Base-by-base conservation (phyloP, 2,329 filamentous ascomycete species). In the Samsoniella hepiali region DNA sequence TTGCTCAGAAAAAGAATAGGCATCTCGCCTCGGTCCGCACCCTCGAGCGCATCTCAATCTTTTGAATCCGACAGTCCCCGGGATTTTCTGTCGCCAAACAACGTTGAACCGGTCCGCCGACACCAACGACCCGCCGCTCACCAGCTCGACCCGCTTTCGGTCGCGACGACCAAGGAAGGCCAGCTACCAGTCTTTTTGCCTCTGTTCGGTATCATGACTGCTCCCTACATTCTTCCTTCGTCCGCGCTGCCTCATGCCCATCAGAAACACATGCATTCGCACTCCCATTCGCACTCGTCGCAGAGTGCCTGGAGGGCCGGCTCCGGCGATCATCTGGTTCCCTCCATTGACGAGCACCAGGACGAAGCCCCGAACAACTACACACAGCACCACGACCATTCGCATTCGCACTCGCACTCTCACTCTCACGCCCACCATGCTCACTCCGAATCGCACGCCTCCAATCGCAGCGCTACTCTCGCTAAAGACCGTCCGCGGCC, bases 221-320 rank as follows among this genome's bases (percentile, higher is more conserved):
- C 82, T 44, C 80, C 83, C 29, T 86, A 84, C 70, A 76, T 79
- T 58, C 72, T 86, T 62, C 83, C 83, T n/a, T 78, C 81, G 42
- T 77, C 82, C 42, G 76, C 81, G 45, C 72, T 83, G 53, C 78
- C 80, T 59, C 81, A 81, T 67, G 78, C 77, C 63, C 78, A 82
- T 67, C 75, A 79, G 61, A 77, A 77, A 56, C 72, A 77, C 64
- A 72, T 76, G 53, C 76, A 80, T 67, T 72, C 76, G 7, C 78
- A 78, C 58, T 70, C 75, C 15, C 74, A 75, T 61, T 74, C 77
- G 8, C 76, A 74, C 66, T 67, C 75, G 55, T 73, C 75, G 15
- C 76, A 82, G 58, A 77, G 78, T 58, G 75, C 77, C 50, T 74
- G 75, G 68, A 71, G 70, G 60, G 69, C 73, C 44, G 74, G 72